Evolutionary conservation across 768 basidiomycete species (phyloP).

Genomic region (Pulveroboletus ravenelii): DNA sequence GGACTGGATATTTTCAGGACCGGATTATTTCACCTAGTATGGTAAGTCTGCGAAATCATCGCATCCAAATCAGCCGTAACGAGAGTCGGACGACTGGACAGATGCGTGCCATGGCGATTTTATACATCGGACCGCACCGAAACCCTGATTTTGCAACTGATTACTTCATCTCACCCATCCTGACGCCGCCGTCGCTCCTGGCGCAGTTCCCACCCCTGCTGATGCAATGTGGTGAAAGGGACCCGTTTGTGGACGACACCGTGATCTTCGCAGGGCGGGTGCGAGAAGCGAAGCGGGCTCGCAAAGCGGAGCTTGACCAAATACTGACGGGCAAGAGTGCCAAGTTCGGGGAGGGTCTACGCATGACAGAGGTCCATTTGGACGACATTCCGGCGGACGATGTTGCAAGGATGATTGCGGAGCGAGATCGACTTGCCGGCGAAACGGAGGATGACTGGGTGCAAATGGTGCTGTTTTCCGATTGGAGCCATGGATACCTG

Average conservation of each 20-base stretch:
- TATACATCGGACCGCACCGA: slow-evolving; percentile 91
- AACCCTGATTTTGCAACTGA: slow-evolving; percentile 94
- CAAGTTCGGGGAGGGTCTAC: slow-evolving; percentile 55
- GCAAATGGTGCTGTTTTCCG: slow-evolving; percentile 86
- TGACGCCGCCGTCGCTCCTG: slow-evolving; percentile 77
- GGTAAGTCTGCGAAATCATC: slow-evolving; percentile 49
- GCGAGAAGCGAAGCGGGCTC: slow-evolving; percentile 88
- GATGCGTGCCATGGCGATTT: slow-evolving; percentile 99
- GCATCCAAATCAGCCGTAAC: slow-evolving; percentile 2
- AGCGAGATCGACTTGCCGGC: slow-evolving; percentile 53
- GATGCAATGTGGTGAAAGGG: slow-evolving; percentile 94
- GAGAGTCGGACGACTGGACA: slow-evolving; percentile 32
- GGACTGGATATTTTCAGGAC: slow-evolving; percentile 91
- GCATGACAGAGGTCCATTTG: slow-evolving; percentile 50
- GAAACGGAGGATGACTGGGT: slow-evolving; percentile 95
- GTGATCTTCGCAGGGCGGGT: slow-evolving; percentile 94
- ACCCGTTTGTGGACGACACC: slow-evolving; percentile 95
- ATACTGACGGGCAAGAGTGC: slow-evolving; percentile 57
- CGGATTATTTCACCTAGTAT: slow-evolving; percentile 92
- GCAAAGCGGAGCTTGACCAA: slow-evolving; percentile 68
- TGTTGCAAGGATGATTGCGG: slow-evolving; percentile 45
- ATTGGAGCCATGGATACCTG: slow-evolving; percentile 96
- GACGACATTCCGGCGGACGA: slow-evolving; percentile 26
- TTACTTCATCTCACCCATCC: slow-evolving; percentile 93
- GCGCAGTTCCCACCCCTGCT: slow-evolving; percentile 92